A percentile compares a stretch with the other conserved stretches of the same genome.
phyloP scores from a whole-genome alignment of 2,329 filamentous ascomycete genomes.

The Dactylonectria macrodidyma region DNA sequence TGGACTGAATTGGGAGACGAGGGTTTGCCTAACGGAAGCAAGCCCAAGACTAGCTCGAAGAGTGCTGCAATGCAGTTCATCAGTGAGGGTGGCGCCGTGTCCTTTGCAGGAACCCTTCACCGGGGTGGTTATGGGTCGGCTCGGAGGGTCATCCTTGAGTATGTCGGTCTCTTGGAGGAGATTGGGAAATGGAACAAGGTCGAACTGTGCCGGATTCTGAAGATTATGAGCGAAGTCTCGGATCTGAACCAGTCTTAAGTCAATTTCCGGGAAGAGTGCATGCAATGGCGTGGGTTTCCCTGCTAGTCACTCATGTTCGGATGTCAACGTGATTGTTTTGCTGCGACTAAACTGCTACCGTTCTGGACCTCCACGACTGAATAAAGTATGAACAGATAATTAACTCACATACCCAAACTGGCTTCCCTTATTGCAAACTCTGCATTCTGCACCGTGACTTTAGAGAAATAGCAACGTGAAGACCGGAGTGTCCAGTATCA shows the following conservation, averaged over 20 bases:
- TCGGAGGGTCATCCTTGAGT: constrained; percentile 16
- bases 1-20: constrained; percentile 1
- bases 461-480: no score
- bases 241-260: neutral
- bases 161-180: constrained; percentile 24
- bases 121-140: constrained; percentile 24
- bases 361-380: no score
- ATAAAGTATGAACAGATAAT: no score
- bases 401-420: no score
- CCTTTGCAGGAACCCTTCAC: constrained; percentile 4
- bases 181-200: constrained; percentile 30
- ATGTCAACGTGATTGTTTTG: no score
- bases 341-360: no score
- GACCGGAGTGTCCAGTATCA: no score
- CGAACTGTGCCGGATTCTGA: constrained; percentile 21
- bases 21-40: neutral
- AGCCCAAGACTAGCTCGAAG: neutral
- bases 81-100: constrained; percentile 1
- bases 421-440: no score
- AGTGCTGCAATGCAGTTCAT: constrained; percentile 3
- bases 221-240: constrained; percentile 27
- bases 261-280: neutral
- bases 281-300: no score
- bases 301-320: no score
- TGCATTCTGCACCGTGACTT: no score